Base-by-base conservation (phyloP, 2,329 filamentous ascomycete species). In the Alternaria atra region DNA sequence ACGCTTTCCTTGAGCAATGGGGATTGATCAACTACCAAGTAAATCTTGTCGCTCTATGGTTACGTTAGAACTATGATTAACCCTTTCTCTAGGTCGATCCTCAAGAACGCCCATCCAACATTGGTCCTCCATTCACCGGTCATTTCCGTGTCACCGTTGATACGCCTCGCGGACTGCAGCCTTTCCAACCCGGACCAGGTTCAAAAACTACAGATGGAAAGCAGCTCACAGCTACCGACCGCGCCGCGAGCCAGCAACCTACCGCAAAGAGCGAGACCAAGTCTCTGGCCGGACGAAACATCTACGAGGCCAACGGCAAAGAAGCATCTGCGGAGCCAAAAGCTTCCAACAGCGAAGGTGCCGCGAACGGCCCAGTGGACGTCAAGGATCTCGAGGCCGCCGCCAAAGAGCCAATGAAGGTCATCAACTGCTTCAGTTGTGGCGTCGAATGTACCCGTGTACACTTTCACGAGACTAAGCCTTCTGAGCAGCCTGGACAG, bases 1-100 rank as follows among this genome's bases (percentile, higher is more conserved):
- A 99, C 80, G 91, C 93, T 15, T 99, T 99, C 82, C 85, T 99
- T 35, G 95, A 99, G 82, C 94, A 98, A 78, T 99, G 95, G 95
- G 95, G 95, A 7, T 84, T 99, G 73, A 97, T 99, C 79, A 99
- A 99, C 81, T 99, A 99, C 77, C 95, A 99, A 85, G 94, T 97
- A 85, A 65, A 79, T 52, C 20, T 35, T 50, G 48, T 13, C 34
- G 10, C 34, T 13, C 7, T 17, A 52, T n/a, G 8, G 23, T 23
- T 34, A 9, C 37, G 10, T 23, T 15, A 23, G 25, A 30, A 6
- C 23, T 10, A n/a, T 29, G 9, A 34, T 51, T 68, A 63, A 67
- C 46, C 25, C 25, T 50, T 4, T n/a, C 6, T 27, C 9, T 65
- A 98, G 94, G 94, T 99, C 73, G 95, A 99, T 80, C 92, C 94